Conservation (phyloP, 495 filamentous ascomycete species). For the Symbiotaphrina buchneri region DNA sequence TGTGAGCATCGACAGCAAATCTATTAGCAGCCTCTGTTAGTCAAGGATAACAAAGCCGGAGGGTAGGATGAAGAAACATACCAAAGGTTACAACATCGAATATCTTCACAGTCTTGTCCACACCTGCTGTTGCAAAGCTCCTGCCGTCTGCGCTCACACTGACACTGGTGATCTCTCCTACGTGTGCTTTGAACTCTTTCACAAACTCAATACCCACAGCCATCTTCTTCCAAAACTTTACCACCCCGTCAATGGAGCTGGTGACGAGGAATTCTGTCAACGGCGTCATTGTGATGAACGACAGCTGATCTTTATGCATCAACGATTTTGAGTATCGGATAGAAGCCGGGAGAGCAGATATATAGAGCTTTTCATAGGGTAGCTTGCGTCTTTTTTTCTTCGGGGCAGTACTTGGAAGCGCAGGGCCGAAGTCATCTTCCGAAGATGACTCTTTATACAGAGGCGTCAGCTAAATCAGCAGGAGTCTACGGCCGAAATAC, state of each 20-base stretch:
- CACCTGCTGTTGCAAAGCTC: conserved; percentile 78
- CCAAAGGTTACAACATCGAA: conserved; percentile 92
- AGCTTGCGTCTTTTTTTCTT: conserved; percentile 87
- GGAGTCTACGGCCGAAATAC: no score
- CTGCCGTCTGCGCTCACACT: conserved; percentile 74
- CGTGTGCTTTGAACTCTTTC: conserved; percentile 87
- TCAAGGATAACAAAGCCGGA: not conserved
- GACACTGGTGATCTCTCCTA: conserved; percentile 61
- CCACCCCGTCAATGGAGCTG: conserved; percentile 72
- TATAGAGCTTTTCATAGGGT: conserved; percentile 82
- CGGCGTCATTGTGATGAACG: conserved; percentile 69
- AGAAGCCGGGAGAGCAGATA: conserved; percentile 69
- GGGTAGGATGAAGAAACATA: conserved; percentile 10
- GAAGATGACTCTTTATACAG: conserved; percentile 44
- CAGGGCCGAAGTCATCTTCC: conserved; percentile 87
- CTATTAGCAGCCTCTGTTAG: conserved; percentile 20
- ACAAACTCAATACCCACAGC: conserved; percentile 84
- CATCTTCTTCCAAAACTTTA: conserved; percentile 99
- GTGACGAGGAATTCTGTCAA: conserved; percentile 88
- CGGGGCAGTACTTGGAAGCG: conserved; percentile 49
- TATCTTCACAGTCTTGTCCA: conserved; percentile 76
- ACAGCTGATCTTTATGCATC: conserved; percentile 93
- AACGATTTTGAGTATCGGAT: conserved; percentile 81
- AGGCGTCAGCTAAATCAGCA: no score
- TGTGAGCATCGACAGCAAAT: conserved; percentile 60